Percentiles rank a stretch among this genome's conserved stretches.
phyloP scores from a whole-genome alignment of 345 rosid genomes.

The Camelina sativa region DNA sequence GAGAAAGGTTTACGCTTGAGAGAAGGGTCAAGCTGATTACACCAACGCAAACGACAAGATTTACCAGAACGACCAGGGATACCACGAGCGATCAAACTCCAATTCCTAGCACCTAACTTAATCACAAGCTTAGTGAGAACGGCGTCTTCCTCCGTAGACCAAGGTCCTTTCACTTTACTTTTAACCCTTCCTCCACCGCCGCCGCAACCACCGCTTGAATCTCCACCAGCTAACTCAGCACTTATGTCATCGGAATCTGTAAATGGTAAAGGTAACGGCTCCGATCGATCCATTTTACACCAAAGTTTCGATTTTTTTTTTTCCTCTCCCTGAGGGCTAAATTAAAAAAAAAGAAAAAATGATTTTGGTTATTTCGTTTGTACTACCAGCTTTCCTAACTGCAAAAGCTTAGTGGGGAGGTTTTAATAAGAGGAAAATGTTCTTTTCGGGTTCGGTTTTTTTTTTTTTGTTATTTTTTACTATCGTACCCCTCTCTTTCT shows the following conservation, averaged over 20 bases:
- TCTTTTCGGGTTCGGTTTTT: slow-evolving; percentile 31
- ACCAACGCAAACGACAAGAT: slow-evolving; percentile 86
- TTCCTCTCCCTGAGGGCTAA: not conserved
- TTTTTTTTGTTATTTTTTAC: slow-evolving; percentile 43
- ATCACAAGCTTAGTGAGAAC: slow-evolving; percentile 61
- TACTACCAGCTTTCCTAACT: slow-evolving; percentile 62
- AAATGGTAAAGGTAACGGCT: slow-evolving; percentile 39
- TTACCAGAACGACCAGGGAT: slow-evolving; percentile 84
- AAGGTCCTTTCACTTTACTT: slow-evolving; percentile 75
- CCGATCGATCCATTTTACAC: slow-evolving; percentile 29
- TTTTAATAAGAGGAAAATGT: slow-evolving; percentile 34
- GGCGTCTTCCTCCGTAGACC: slow-evolving; percentile 85
- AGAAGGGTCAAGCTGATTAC: slow-evolving; percentile 87
- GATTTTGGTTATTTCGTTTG: not conserved
- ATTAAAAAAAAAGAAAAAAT: not conserved
- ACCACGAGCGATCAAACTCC: slow-evolving; percentile 88
- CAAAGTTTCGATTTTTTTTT: not conserved
- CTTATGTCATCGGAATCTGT: slow-evolving; percentile 41
- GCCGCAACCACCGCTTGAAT: slow-evolving; percentile 39
- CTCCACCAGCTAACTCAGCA: slow-evolving; percentile 43
- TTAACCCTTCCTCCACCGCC: slow-evolving; percentile 21
- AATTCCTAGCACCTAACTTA: slow-evolving; percentile 78
- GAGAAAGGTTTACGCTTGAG: slow-evolving; percentile 83
- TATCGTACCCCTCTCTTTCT: slow-evolving; percentile 29
- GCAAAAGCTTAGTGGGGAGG: slow-evolving; percentile 46